Conservation (phyloP, 1,284 basidiomycete genomes). For the Sanghuangporus sanghuang region DNA sequence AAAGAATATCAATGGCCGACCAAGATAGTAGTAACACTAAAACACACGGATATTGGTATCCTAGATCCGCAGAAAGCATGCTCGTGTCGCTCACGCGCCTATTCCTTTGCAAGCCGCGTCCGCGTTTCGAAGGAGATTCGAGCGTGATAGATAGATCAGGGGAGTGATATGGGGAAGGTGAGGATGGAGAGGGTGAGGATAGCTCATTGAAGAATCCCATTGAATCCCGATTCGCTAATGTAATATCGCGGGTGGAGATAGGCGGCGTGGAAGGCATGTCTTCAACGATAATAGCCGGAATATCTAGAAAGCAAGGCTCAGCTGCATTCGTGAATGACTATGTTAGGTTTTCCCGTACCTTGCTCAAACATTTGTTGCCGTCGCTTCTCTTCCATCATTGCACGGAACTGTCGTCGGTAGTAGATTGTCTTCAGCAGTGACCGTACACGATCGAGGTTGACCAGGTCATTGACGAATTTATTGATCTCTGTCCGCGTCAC, state of each 20-base stretch:
- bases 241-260: slow-evolving; percentile 48
- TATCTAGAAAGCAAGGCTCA: slow-evolving; percentile 32
- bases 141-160: slow-evolving; percentile 45
- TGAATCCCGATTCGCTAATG: slow-evolving; percentile 37
- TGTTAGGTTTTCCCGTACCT: slow-evolving; percentile 24
- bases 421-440: slow-evolving; percentile 76
- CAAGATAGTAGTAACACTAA: slow-evolving; percentile 13
- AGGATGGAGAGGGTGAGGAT: slow-evolving; percentile 35
- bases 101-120: slow-evolving; percentile 41
- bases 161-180: slow-evolving; percentile 35
- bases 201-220: slow-evolving; percentile 29
- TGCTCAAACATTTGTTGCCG: slow-evolving; percentile 29
- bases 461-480: slow-evolving; percentile 74
- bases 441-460: slow-evolving; percentile 79
- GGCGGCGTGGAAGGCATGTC: slow-evolving; percentile 47
- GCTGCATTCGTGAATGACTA: too few relatives aligned
- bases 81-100: slow-evolving; percentile 55
- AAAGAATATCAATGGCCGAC: slow-evolving; percentile 2
- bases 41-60: slow-evolving; percentile 42
- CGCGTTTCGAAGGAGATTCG: slow-evolving; percentile 37
- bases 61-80: slow-evolving; percentile 53
- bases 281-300: slow-evolving; percentile 66
- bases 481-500: slow-evolving; percentile 72
- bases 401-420: slow-evolving; percentile 65
- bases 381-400: slow-evolving; percentile 32